Base-by-base conservation (phyloP, 2,329 filamentous ascomycete species). In the Aspergillus fructus region DNA sequence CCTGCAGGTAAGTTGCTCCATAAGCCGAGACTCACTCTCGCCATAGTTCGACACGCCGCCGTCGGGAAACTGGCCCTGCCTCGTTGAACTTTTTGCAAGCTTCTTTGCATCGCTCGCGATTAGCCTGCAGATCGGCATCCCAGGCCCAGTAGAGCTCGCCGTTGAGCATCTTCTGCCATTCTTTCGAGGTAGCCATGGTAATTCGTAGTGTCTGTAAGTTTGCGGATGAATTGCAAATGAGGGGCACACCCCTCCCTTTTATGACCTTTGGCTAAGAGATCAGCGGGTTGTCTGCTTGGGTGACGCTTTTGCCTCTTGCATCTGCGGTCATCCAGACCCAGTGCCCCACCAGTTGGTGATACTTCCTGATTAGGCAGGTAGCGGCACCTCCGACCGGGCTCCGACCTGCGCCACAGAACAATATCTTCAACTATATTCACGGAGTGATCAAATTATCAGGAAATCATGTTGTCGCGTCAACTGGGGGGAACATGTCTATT, bases 101-200 rank as follows among this genome's bases (percentile, higher is more conserved):
- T n/a, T 60, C 52, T 56, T 60, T 67, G 53, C 66, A 69, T 33
- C 66, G 59, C n/a, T 66, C 59, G 11, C 66, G 62, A 34, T 68
- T 67, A 11, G 60, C 64, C 39, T 68, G 66, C 3, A 68, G 65
- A 50, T 68, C 64, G 34, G 66, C 63, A 41, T 68, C 66, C 62
- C 66, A 62, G 6, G 66, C 59, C 61, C 45, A 62, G 51, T 67
- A 70, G 8, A 66, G 59, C 62, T 69, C 68, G 1, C 67, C 67
- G 13, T 63, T 64, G 41, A 70, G 56, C 67, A 69, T 68, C 33
- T 67, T 69, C 34, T 62, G 53, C 67, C 67, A 68, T 60, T 70
- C 65, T 49, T 67, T 67, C 24, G 66, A 69, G 9, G 62, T 54
- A 5, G 60, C 40, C 62, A 68, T 68, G 1, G 24, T 55, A 19